Base-by-base conservation (phyloP, 306 rosid species). In the Vigna trinervia region DNA sequence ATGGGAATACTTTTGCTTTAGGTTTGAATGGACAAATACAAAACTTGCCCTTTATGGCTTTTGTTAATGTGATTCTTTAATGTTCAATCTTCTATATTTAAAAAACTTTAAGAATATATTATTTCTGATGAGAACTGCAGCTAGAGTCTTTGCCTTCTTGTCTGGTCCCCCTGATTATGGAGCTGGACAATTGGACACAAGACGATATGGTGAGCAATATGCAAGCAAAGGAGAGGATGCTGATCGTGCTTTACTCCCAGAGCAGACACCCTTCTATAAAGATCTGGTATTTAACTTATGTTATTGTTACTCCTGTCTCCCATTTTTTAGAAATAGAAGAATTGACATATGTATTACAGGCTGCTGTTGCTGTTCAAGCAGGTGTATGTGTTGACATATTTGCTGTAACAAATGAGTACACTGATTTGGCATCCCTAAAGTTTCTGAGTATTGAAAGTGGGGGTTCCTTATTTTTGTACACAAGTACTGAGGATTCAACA, bases 161-260 rank as follows among this genome's bases (percentile, higher is more conserved):
- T 89, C 97, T 39, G 98, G 97, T 45, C 96, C 97, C 81, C 97
- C 97, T 74, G 98, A 95, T 84, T 92, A 85, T 89, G 98, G 97
- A 76, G 89, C 97, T 73, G 98, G 98, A 69, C 93, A 88, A 65
- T 87, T 95, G 85, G 98, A 95, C 82, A 92, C 98, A 7, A 90
- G 96, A 66, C 85, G 97, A 39, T 95, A 95, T 68, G 97, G 98
- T 63, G 97, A 92, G 80, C 98, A 95, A 80, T 95, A 95, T 88
- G 98, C 98, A 50, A 95, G 97, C 89, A 92, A 91, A 86, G 88
- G 98, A 81, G 96, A 92, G 89, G 98, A 95, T 86, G 97, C 98
- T 1, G 98, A 95, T 68, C 93, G 90, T 61, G 97, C 97, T 79
- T 86, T 95, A 78, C 98, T 95, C 76, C 98, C 98, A 8, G 97